These are phyloP conservation scores for Thraustochytrium striatum DNA, from an alignment of 352 stramenopile species.

Conservation along the genomic window DNA sequence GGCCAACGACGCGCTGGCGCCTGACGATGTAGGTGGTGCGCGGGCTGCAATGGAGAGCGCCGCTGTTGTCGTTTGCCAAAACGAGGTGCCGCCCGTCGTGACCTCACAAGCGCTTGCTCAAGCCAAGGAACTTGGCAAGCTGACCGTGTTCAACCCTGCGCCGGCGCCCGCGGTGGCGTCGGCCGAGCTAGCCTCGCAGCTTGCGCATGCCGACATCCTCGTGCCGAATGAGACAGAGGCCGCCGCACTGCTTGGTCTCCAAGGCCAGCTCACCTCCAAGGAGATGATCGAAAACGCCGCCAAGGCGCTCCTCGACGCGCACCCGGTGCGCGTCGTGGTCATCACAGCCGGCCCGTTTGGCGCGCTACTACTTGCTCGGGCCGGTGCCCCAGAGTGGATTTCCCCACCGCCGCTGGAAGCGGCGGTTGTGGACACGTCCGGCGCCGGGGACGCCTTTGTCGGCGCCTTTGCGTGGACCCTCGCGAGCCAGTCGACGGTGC, in stretches of 20 bases:
- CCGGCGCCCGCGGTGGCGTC: not conserved
- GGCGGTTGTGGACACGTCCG: conserved; percentile 37
- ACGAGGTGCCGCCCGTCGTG: conserved; percentile 30
- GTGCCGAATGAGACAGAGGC: conserved; percentile 43
- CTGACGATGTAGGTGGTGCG: conserved; percentile 8
- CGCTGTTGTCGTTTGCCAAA: conserved; percentile 37
- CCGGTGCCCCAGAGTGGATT: not conserved
- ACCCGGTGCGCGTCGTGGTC: not conserved
- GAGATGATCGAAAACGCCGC: too few species aligned
- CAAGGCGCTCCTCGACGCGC: not conserved
- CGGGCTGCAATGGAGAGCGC: not conserved
- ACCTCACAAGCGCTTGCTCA: not conserved
- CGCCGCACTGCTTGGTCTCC: not conserved
- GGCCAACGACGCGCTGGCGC: conserved; percentile 3
- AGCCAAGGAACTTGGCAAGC: not conserved
- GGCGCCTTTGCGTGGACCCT: conserved; percentile 28
- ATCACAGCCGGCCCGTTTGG: conserved; percentile 16
- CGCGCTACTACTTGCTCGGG: not conserved
- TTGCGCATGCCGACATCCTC: conserved; percentile 22
- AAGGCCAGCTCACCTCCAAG: not conserved
- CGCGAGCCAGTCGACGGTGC: not conserved
- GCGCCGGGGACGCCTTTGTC: conserved; percentile 38
- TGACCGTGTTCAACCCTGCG: conserved; percentile 19
- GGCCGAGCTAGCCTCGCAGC: not conserved
- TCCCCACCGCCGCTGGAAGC: not conserved